Evolutionary conservation across 2,329 filamentous ascomycete genomes (phyloP).

Genomic region (Epichloe sibirici): DNA sequence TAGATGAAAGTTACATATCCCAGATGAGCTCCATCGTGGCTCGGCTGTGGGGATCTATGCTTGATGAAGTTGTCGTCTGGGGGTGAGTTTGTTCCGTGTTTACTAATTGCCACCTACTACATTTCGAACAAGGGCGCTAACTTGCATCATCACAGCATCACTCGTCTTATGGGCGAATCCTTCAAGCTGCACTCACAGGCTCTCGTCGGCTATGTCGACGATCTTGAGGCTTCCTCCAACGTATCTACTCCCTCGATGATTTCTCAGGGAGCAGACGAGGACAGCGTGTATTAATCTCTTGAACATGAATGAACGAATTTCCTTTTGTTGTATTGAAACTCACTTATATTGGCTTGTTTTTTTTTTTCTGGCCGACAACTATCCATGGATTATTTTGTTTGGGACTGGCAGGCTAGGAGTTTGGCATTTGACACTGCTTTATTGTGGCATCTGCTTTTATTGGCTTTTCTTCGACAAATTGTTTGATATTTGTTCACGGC

Average conservation of each 20-base stretch:
- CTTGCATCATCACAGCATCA: slow-evolving; percentile 47
- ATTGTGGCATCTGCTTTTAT: slow-evolving; percentile 15
- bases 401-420: slow-evolving; percentile 6
- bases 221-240: slow-evolving; percentile 56
- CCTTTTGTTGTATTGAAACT: slow-evolving; percentile 2
- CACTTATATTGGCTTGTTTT: background rate
- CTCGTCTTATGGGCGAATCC: slow-evolving; percentile 92
- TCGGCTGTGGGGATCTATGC: slow-evolving; percentile 91
- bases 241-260: slow-evolving; percentile 61
- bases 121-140: slow-evolving; percentile 9
- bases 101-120: background rate
- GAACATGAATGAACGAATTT: slow-evolving; percentile 36
- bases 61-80: slow-evolving; percentile 98
- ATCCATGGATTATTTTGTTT: background rate
- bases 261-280: slow-evolving; percentile 58
- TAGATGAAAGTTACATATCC: slow-evolving; percentile 65
- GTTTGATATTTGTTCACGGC: slow-evolving; percentile 19
- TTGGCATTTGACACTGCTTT: slow-evolving; percentile 19
- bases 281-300: slow-evolving; percentile 54
- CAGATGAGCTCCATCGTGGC: slow-evolving; percentile 94
- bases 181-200: slow-evolving; percentile 96
- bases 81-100: slow-evolving; percentile 54
- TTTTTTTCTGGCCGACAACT: background rate
- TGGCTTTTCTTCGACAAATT: slow-evolving; percentile 8
- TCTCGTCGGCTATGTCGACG: slow-evolving; percentile 86